Evolutionary conservation across 805 yeast genomes (phyloP), one percentile per base, ranked within the genome.

Genomic region (Yarrowia phangngaensis): DNA sequence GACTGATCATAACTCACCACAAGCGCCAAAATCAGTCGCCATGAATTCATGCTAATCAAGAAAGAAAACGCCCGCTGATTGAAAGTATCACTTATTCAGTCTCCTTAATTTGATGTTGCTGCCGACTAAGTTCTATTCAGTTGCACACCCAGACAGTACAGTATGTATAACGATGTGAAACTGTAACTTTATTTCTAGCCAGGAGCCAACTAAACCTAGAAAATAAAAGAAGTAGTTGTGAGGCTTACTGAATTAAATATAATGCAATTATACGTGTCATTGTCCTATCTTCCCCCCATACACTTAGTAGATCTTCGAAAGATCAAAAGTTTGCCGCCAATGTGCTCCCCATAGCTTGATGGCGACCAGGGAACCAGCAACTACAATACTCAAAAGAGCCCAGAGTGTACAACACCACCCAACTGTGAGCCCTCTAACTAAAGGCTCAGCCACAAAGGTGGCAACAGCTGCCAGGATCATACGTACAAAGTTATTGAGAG

Each of bases 381-480:
- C 54, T 2, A 60, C 34, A 2, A 53, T 11, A 15, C 56, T 51
- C 7, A 62, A 34, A 8, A 86, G 82, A 2, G 84, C 78, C 47
- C 81, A 64, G 58, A 86, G 81, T 4, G 83, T 70, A 55, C 76
- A 80, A 50, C 84, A 67, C 55, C 83, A 78, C 0, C 95, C 95
- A 2, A 75, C 67, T 0, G 87, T 86, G 60, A 86, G 69, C 0
- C 84, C 87, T 3, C 60, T 58, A 13, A 81, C 66, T 58, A 84
- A 68, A 0, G 95, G 94, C 31, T 81, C 87, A 1, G 84, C 76
- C 7, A 80, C 70, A 61, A 86, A 87, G 1, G 88, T 78, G 8
- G 86, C 89, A 2, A 72, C 70, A 0, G 94, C 85, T 1, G 95
- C 95, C 52, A 83, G 66, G 2, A 78, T 66, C 71, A 79, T 83